Percentiles rank a stretch among this genome's conserved stretches.
Conservation (phyloP, 2,329 filamentous ascomycete genomes). For the Botrytis fragariae region DNA sequence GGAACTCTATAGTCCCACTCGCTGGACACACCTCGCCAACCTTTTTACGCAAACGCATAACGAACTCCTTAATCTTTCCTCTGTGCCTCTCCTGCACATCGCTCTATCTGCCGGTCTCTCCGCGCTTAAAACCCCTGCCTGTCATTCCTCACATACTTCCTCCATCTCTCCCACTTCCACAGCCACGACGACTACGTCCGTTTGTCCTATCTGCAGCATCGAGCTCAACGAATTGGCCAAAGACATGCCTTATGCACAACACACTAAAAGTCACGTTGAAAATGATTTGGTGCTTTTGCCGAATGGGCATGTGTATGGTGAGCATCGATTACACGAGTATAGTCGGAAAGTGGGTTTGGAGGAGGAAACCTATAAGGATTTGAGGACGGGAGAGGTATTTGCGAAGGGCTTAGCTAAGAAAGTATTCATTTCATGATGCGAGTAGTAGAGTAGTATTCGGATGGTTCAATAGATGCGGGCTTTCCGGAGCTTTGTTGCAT, state of each 20-base stretch:
- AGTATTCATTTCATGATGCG: conserved; percentile 75
- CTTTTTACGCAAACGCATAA: conserved; percentile 87
- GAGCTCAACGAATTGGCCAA: conserved; percentile 90
- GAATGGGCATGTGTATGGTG: conserved; percentile 82
- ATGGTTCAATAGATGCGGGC: not conserved
- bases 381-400: conserved; percentile 70
- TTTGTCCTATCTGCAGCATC: conserved; percentile 94
- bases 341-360: conserved; percentile 75
- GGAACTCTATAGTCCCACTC: conserved; percentile 68
- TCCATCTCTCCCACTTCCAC: conserved; percentile 37
- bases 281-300: conserved; percentile 82
- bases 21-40: conserved; percentile 74
- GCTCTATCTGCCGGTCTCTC: conserved; percentile 89
- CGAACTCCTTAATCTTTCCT: conserved; percentile 76
- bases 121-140: conserved; percentile 91
- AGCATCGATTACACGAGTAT: conserved; percentile 68
- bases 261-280: conserved; percentile 91
- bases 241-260: conserved; percentile 89
- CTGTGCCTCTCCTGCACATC: conserved; percentile 81
- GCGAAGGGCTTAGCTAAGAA: conserved; percentile 66
- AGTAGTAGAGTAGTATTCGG: too few relatives aligned
- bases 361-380: conserved; percentile 69
- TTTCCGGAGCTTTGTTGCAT: not conserved
- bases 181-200: conserved; percentile 51
- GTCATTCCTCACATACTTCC: conserved; percentile 58